Evolutionary conservation across 2,329 filamentous ascomycete genomes (phyloP).

Genomic region (Thyridium curvatum): DNA sequence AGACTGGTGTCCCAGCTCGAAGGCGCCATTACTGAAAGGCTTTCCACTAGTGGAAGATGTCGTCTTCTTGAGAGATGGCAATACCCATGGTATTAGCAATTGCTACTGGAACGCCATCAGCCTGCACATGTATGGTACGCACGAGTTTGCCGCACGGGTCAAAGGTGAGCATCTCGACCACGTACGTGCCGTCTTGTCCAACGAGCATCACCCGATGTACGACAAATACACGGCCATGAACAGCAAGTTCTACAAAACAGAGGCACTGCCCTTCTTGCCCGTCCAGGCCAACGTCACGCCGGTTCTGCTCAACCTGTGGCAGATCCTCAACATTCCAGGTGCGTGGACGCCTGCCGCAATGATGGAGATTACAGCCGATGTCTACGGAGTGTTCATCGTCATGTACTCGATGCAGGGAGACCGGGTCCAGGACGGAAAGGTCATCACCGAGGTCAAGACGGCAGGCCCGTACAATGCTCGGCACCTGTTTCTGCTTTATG

Average conservation of each 20-base stretch:
- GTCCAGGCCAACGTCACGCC: neutral
- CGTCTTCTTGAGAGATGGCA: conserved; percentile 12
- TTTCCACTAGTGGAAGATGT: conserved; percentile 21
- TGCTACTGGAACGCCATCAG: conserved; percentile 23
- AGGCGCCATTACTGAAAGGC: conserved; percentile 10
- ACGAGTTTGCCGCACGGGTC: conserved; percentile 13
- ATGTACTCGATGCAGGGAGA: conserved; percentile 12
- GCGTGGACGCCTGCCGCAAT: conserved; percentile 18
- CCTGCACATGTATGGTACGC: conserved; percentile 13
- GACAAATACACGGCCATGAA: conserved; percentile 17
- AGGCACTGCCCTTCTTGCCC: conserved; percentile 4
- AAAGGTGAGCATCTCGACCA: conserved; percentile 21
- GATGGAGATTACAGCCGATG: conserved; percentile 21
- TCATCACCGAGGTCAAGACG: conserved; percentile 14
- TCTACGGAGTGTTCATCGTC: conserved; percentile 21
- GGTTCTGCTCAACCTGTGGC: conserved; percentile 17
- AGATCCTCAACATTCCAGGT: conserved; percentile 18
- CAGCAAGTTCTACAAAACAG: conserved; percentile 10
- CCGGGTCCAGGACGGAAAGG: neutral
- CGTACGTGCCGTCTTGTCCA: conserved; percentile 14
- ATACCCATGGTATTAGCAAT: conserved; percentile 10
- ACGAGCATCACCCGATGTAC: conserved; percentile 14
- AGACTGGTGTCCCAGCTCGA: neutral
- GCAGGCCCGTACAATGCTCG: conserved; percentile 19
- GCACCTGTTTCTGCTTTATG: conserved; percentile 19